Conservation (phyloP, 805 yeast genomes). For the Ogataea nitratoaversa region DNA sequence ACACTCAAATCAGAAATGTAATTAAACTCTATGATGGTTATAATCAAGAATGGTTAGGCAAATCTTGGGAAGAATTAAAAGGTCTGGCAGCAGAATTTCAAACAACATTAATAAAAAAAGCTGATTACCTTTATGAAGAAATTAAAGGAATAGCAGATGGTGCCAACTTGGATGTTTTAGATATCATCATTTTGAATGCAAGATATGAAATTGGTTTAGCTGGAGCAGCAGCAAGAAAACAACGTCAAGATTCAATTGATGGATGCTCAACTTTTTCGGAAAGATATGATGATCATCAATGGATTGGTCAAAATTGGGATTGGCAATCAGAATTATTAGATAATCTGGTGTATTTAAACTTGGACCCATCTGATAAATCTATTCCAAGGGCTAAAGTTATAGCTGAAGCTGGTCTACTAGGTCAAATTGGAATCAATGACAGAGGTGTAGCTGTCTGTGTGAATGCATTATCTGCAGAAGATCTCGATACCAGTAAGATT, state of each 20-base stretch:
- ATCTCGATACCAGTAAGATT: slow-evolving; percentile 7
- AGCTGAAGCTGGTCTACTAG: slow-evolving; percentile 10
- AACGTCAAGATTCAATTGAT: slow-evolving; percentile 1
- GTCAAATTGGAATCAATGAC: slow-evolving; percentile 11
- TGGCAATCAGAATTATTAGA: slow-evolving; percentile 6
- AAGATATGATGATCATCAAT: slow-evolving; percentile 4
- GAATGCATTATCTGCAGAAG: slow-evolving; percentile 9
- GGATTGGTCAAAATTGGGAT: slow-evolving; percentile 11
- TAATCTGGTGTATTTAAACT: slow-evolving; percentile 6
- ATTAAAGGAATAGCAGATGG: slow-evolving; percentile 11
- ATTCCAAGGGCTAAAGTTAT: slow-evolving; percentile 8
- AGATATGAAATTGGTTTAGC: slow-evolving; percentile 10
- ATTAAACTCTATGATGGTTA: slow-evolving; percentile 2
- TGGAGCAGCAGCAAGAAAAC: slow-evolving; percentile 7
- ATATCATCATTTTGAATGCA: slow-evolving; percentile 7
- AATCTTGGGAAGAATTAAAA: slow-evolving; percentile 6
- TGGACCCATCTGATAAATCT: slow-evolving; percentile 7
- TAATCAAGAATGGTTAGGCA: slow-evolving; percentile 5
- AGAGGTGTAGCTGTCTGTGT: slow-evolving; percentile 6
- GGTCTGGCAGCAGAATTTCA: slow-evolving; percentile 4
- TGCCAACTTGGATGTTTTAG: slow-evolving; percentile 6
- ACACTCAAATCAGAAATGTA: slow-evolving; percentile 1
- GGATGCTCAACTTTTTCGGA: slow-evolving; percentile 10
- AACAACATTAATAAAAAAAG: slow-evolving; percentile 3
- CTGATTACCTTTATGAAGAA: slow-evolving; percentile 6